Conservation (phyloP, 1,139 yeast genomes). For the Yamadazyma sp. region DNA sequence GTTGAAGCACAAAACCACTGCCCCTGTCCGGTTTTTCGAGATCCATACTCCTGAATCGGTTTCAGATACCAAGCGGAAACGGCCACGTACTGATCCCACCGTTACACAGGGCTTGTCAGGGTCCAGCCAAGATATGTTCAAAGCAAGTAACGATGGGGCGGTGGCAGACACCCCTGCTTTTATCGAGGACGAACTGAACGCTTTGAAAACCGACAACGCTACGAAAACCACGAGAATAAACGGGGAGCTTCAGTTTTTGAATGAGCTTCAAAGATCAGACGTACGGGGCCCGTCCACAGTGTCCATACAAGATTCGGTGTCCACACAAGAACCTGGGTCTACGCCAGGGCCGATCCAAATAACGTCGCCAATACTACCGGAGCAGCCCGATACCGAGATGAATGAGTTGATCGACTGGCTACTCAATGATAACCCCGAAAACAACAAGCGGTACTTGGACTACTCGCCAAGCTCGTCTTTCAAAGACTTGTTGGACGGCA, state of each 20-base stretch:
- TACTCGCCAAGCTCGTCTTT: slow-evolving; percentile 24
- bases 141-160: not conserved
- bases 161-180: not conserved
- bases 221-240: not conserved
- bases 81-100: not conserved
- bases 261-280: not conserved
- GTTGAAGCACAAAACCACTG: slow-evolving; percentile 3
- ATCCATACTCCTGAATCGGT: slow-evolving; percentile 8
- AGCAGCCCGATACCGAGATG: slow-evolving; percentile 5
- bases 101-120: not conserved
- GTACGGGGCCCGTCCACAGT: not conserved
- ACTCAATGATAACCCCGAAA: slow-evolving; percentile 10
- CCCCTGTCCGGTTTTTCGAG: slow-evolving; percentile 9
- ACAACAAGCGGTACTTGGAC: slow-evolving; percentile 18
- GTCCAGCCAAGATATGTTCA: not conserved
- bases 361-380: slow-evolving; percentile 2
- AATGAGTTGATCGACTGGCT: slow-evolving; percentile 11
- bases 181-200: no score
- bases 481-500: slow-evolving; percentile 31
- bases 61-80: not conserved
- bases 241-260: slow-evolving; percentile 1
- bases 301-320: no score
- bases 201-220: no score
- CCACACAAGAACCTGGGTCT: no score
- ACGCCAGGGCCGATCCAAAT: not conserved